Evolutionary conservation across 1,139 yeast species (phyloP).

Genomic region (Candida pseudocylindracea): DNA sequence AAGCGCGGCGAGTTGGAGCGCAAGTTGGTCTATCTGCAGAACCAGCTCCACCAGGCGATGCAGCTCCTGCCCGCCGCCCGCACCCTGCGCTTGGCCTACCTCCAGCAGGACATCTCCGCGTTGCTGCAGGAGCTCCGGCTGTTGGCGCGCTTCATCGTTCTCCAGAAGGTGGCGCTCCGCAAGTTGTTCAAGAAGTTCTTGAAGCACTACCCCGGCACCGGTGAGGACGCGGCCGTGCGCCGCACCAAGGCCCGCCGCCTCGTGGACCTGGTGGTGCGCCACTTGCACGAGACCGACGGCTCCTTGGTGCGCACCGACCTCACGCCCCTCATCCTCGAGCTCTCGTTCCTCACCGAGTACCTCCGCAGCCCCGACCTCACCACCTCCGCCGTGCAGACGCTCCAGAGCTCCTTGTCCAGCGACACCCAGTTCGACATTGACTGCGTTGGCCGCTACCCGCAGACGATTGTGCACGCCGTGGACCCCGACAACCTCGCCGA

Average conservation of each 20-base stretch:
- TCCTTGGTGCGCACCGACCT: neutral
- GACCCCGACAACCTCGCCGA: no score
- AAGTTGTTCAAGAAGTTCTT: constrained; percentile 64
- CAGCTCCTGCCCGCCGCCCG: constrained; percentile 1
- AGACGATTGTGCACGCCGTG: no score
- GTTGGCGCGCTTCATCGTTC: constrained; percentile 47
- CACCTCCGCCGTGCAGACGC: neutral
- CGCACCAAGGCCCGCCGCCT: no score
- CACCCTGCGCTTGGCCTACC: constrained; percentile 2
- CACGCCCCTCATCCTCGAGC: neutral
- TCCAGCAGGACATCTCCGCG: constrained; percentile 11
- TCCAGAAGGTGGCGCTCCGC: constrained; percentile 65
- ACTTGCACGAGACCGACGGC: neutral
- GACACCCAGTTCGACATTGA: no score
- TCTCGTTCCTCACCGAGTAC: neutral
- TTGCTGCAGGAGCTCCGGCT: constrained; percentile 37
- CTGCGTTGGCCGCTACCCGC: no score
- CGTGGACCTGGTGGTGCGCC: neutral
- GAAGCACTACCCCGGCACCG: constrained; percentile 25
- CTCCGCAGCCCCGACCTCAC: neutral
- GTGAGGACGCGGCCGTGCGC: constrained; percentile 2
- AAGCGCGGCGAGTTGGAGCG: constrained; percentile 38
- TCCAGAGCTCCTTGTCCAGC: neutral
- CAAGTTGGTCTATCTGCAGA: constrained; percentile 7
- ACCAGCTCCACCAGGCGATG: constrained; percentile 1